Evolutionary conservation across 73 alveolate genomes (phyloP).

Genomic region (Paraurostyla sp.): DNA sequence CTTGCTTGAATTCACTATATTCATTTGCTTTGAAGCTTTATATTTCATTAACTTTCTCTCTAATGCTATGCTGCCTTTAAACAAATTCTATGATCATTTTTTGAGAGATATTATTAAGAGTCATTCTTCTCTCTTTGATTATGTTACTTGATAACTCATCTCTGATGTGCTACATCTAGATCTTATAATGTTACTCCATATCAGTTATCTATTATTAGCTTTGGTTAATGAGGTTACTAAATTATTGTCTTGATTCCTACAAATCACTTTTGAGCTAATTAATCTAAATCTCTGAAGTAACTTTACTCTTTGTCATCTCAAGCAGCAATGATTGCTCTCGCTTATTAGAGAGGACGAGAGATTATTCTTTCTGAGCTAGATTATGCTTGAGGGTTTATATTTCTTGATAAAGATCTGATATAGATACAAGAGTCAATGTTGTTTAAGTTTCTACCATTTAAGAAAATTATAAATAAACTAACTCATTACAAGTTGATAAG

Average conservation of each 20-base stretch:
- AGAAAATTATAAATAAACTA: background rate
- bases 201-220: background rate
- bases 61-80: background rate
- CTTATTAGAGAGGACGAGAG: background rate
- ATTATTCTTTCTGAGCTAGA: background rate
- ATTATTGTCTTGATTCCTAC: background rate
- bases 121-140: background rate
- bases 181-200: constrained; percentile 1
- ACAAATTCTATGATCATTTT: background rate
- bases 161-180: background rate
- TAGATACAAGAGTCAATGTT: background rate
- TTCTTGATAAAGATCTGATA: background rate
- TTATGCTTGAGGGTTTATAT: background rate
- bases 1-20: background rate
- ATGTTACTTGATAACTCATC: background rate
- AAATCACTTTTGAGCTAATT: background rate
- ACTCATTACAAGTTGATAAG: no score
- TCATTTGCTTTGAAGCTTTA: background rate
- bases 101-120: background rate
- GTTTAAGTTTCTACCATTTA: constrained; percentile 33
- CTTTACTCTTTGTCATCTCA: background rate
- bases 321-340: background rate
- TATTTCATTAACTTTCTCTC: background rate
- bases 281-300: background rate
- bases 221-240: background rate